Conservation (phyloP, 257 asterid genomes). For the Asclepias syriaca region DNA sequence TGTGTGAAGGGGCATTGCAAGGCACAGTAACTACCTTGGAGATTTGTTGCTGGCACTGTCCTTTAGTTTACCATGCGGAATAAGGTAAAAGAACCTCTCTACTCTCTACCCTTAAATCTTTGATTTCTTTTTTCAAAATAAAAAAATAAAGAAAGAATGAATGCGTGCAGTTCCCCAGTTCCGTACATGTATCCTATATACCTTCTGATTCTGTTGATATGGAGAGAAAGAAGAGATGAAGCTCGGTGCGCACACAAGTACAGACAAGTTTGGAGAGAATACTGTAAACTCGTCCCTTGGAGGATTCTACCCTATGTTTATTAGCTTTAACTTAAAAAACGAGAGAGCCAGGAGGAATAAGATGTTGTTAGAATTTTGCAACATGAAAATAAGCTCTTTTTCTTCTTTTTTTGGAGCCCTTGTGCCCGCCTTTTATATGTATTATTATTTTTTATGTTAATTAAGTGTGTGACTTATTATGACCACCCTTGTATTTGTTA, state of each 20-base stretch:
- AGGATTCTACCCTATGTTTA: slow-evolving; percentile 84
- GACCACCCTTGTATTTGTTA: too few relatives aligned
- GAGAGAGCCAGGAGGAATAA: not conserved
- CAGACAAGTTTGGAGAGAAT: slow-evolving; percentile 84
- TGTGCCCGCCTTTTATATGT: too few relatives aligned
- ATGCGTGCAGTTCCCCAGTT: slow-evolving; percentile 64
- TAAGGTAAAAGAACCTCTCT: slow-evolving; percentile 47
- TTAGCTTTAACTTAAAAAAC: slow-evolving; percentile 16
- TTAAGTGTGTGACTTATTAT: too few relatives aligned
- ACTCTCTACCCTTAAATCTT: not conserved
- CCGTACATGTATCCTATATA: slow-evolving; percentile 91
- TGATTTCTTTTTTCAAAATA: not conserved
- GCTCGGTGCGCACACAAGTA: slow-evolving; percentile 91
- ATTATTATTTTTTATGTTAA: too few relatives aligned
- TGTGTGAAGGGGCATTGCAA: slow-evolving; percentile 80
- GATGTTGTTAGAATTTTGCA: not conserved
- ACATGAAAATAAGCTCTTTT: too few relatives aligned
- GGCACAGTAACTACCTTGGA: slow-evolving; percentile 95
- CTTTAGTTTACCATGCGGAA: slow-evolving; percentile 92
- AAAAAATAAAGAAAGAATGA: not conserved
- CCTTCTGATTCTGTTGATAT: slow-evolving; percentile 75
- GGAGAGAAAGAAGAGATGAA: slow-evolving; percentile 99
- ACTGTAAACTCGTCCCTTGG: slow-evolving; percentile 77
- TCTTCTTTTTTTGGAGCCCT: too few relatives aligned
- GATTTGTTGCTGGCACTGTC: slow-evolving; percentile 87